Evolutionary conservation across 305 asterid genomes (phyloP).

Genomic region (Solanum chacoense): DNA sequence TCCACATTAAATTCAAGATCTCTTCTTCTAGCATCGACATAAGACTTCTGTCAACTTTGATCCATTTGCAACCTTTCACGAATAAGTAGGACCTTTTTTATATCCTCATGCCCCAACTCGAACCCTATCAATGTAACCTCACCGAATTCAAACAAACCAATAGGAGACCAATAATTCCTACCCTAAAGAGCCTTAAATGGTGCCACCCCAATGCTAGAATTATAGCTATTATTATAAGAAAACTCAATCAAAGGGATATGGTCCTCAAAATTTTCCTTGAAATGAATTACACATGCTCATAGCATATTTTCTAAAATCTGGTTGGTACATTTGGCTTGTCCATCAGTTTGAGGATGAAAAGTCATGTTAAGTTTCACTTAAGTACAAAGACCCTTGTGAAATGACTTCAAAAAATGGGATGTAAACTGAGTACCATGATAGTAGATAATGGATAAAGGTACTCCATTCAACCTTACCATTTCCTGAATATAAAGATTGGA

Average conservation of each 20-base stretch:
- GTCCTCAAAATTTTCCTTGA: not conserved
- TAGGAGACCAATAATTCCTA: too few species aligned
- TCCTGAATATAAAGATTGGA: not conserved
- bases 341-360: not conserved
- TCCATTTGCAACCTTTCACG: not conserved
- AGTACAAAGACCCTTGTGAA: not conserved
- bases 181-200: not conserved
- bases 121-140: not conserved
- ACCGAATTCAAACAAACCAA: not conserved
- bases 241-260: not conserved
- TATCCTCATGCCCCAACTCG: not conserved
- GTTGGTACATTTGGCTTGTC: not conserved
- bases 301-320: not conserved
- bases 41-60: not conserved
- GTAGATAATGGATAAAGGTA: too few species aligned
- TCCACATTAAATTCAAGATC: not conserved
- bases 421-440: not conserved
- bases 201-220: not conserved
- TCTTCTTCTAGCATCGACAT: not conserved
- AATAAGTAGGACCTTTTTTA: not conserved
- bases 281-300: not conserved
- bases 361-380: too few species aligned
- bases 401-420: not conserved
- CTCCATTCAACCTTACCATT: not conserved
- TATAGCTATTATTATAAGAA: not conserved